phyloP scores from a whole-genome alignment of 805 yeast genomes.

The Ogataea henricii region DNA sequence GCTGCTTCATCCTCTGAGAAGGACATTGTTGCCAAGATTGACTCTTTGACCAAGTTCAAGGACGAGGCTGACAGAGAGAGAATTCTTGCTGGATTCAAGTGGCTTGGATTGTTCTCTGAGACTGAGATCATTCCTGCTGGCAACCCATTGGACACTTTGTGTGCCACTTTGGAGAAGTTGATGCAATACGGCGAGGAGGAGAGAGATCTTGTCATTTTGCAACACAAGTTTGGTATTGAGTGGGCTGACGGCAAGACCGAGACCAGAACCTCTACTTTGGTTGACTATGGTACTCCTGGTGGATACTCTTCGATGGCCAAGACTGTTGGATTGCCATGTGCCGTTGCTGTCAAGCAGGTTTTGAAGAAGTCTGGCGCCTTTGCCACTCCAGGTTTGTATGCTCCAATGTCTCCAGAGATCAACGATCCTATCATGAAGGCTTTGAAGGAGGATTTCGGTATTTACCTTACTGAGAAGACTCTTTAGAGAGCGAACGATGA shows the following conservation, averaged over 20 bases:
- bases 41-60: constrained; percentile 77
- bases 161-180: constrained; percentile 92
- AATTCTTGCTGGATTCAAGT: constrained; percentile 83
- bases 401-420: constrained; percentile 90
- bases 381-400: constrained; percentile 79
- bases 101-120: constrained; percentile 92
- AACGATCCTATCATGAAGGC: constrained; percentile 89
- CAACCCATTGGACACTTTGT: constrained; percentile 92
- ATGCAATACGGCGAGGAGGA: constrained; percentile 96
- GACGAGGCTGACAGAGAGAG: constrained; percentile 80
- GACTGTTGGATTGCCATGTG: constrained; percentile 97
- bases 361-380: constrained; percentile 65
- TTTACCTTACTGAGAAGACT: constrained; percentile 87
- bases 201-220: constrained; percentile 92
- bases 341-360: constrained; percentile 87
- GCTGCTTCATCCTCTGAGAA: constrained; percentile 67
- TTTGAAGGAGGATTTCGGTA: constrained; percentile 86
- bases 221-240: constrained; percentile 97
- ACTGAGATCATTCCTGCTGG: constrained; percentile 81
- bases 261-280: constrained; percentile 92
- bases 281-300: constrained; percentile 89
- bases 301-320: constrained; percentile 99
- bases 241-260: constrained; percentile 93
- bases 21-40: constrained; percentile 77
- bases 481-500: constrained; percentile 33